These are phyloP conservation scores for Pouteria campechiana DNA, from an alignment of 179 eudicot genomes.

Conservation along the genomic window DNA sequence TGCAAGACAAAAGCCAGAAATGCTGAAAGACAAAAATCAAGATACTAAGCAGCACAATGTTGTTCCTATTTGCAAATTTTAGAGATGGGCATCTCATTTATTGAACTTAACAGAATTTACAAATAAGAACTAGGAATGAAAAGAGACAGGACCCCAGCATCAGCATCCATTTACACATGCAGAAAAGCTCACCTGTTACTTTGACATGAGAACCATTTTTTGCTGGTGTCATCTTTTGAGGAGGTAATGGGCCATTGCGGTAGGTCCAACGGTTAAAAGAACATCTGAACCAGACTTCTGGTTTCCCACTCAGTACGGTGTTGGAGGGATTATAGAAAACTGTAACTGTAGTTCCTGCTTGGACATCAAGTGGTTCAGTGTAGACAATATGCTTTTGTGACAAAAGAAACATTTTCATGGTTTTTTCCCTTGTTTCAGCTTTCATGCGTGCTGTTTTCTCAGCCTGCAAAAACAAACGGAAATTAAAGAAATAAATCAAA, in stretches of 20 bases:
- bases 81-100: no score
- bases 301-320: conserved; percentile 77
- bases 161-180: no score
- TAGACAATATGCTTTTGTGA: conserved; percentile 90
- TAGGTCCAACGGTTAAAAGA: conserved; percentile 98
- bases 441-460: conserved; percentile 68
- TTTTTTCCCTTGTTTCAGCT: conserved; percentile 71
- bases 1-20: no score
- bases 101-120: no score
- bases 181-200: conserved; percentile 76
- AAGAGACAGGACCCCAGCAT: no score
- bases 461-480: conserved; percentile 35
- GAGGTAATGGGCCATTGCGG: conserved; percentile 70
- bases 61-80: no score
- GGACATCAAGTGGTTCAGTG: conserved; percentile 86
- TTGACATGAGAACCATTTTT: conserved; percentile 62
- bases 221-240: conserved; percentile 83
- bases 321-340: conserved; percentile 78
- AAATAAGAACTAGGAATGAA: no score
- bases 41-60: no score
- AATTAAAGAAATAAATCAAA: conserved; percentile 2
- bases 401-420: conserved; percentile 69
- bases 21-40: no score
- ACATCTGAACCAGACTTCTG: conserved; percentile 93
- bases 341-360: conserved; percentile 69